These are phyloP conservation scores for Tolypocladium pustulatum DNA, from an alignment of 2,329 filamentous ascomycete genomes.

Conservation along the genomic window DNA sequence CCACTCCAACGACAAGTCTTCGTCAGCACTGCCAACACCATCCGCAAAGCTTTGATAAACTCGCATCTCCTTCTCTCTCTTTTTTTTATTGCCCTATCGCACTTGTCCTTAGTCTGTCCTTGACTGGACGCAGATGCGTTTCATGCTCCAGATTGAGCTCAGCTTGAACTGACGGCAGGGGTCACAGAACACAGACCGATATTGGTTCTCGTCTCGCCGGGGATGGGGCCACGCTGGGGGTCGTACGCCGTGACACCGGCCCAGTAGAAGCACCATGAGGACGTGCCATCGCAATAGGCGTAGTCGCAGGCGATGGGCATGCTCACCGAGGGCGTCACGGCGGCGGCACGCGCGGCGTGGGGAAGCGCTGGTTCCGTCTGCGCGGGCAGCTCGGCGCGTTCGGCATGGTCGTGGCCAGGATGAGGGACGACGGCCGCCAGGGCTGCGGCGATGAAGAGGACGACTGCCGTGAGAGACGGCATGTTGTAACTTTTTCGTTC, in stretches of 20 bases:
- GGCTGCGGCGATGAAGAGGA: constrained; percentile 1
- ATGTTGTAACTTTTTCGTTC: neutral
- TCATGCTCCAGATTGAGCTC: no score
- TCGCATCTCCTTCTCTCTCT: neutral
- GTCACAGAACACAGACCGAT: constrained; percentile 17
- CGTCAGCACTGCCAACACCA: neutral
- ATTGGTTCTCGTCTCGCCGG: constrained; percentile 23
- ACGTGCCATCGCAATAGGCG: constrained; percentile 22
- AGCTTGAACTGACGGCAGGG: neutral
- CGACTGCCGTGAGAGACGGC: constrained; percentile 1
- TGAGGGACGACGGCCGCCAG: neutral
- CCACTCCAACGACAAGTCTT: neutral
- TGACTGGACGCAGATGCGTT: neutral
- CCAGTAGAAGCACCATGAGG: constrained; percentile 29
- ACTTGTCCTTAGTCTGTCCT: neutral
- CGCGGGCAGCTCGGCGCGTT: neutral
- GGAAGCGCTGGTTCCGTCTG: neutral
- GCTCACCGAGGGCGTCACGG: constrained; percentile 5
- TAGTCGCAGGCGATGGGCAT: constrained; percentile 19
- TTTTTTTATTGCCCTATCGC: neutral
- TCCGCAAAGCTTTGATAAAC: neutral
- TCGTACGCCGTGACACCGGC: constrained; percentile 25
- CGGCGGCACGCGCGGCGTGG: neutral
- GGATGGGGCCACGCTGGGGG: constrained; percentile 18
- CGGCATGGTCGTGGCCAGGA: neutral